Evolutionary conservation across 768 basidiomycete genomes (phyloP), one percentile per base, ranked within the genome.

Genomic region (Melanogaster broomeanus): DNA sequence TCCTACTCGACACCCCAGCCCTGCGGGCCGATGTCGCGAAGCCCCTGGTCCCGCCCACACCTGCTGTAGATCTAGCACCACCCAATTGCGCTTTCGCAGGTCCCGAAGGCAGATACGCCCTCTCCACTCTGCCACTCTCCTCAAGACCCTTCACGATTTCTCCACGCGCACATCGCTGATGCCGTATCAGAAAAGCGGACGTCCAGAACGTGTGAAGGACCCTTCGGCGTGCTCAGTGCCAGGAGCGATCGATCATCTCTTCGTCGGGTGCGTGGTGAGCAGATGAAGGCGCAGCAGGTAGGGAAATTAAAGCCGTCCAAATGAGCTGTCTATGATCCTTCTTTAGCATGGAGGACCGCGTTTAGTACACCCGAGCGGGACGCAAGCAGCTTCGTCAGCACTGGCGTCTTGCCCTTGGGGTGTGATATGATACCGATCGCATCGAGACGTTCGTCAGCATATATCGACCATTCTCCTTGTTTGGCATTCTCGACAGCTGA

Each of bases 221-320:
- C 97, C 97, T 60, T 98, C 95, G 0, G 97, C 93, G 49, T 94
- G 85, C 76, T 99, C 96, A 99, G 74, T 99, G 96, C 97, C 97
- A 99, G 4, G 88, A 82, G 35, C 95, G n/a, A n/a, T n/a, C n/a
- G n/a, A n/a, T n/a, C n/a, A n/a, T n/a, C n/a, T n/a, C n/a, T n/a
- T n/a, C n/a, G n/a, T n/a, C n/a, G n/a, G n/a, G n/a, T n/a, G n/a
- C n/a, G n/a, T n/a, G n/a, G n/a, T n/a, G n/a, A n/a, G n/a, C n/a
- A n/a, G n/a, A n/a, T n/a, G n/a, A n/a, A n/a, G n/a, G n/a, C n/a
- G n/a, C n/a, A n/a, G n/a, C n/a, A n/a, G n/a, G n/a, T n/a, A n/a
- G n/a, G n/a, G n/a, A n/a, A n/a, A n/a, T n/a, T n/a, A n/a, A n/a
- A 0, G 93, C 88, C 16, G 95, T 98, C 97, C 97, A 98, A 80